A percentile compares a stretch with the other conserved stretches of the same genome.
phyloP scores from a whole-genome alignment of 768 basidiomycete genomes.

The Lyophyllum semitale region DNA sequence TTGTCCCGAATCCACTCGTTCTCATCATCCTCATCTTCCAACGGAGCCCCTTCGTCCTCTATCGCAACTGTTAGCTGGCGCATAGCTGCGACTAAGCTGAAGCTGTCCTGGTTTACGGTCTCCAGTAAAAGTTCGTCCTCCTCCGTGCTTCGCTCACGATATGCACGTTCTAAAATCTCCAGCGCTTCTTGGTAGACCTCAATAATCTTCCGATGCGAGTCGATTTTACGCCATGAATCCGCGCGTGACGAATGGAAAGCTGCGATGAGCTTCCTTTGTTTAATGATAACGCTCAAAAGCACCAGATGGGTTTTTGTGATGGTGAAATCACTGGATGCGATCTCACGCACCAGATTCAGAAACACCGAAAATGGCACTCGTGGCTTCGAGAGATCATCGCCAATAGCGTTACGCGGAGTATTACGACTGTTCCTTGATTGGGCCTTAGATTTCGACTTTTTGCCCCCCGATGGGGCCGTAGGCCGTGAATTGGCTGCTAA shows the following conservation, averaged over 20 bases:
- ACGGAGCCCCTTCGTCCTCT: neutral
- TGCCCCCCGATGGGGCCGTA: neutral
- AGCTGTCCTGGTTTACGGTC: neutral
- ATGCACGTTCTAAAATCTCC: neutral
- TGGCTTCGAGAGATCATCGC: neutral
- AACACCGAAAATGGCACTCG: neutral
- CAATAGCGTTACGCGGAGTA: neutral
- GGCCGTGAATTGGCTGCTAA: neutral
- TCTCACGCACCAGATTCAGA: slow-evolving; percentile 2
- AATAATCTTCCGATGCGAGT: neutral
- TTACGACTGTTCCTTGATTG: neutral
- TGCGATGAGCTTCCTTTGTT: slow-evolving; percentile 5
- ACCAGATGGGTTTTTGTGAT: neutral
- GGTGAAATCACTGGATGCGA: slow-evolving; percentile 1
- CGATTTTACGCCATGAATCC: slow-evolving; percentile 7
- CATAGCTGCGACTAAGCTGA: slow-evolving; percentile 1
- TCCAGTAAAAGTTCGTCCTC: neutral
- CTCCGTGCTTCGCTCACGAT: neutral
- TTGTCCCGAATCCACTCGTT: slow-evolving; percentile 12
- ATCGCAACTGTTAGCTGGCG: neutral
- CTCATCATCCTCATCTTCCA: neutral
- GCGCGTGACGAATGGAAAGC: slow-evolving; percentile 7
- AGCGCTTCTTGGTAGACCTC: slow-evolving; percentile 4
- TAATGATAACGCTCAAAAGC: slow-evolving; percentile 1
- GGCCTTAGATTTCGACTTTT: neutral